phyloP scores from a whole-genome alignment of 176 grass and related monocot species.

The Triticum urartu region DNA sequence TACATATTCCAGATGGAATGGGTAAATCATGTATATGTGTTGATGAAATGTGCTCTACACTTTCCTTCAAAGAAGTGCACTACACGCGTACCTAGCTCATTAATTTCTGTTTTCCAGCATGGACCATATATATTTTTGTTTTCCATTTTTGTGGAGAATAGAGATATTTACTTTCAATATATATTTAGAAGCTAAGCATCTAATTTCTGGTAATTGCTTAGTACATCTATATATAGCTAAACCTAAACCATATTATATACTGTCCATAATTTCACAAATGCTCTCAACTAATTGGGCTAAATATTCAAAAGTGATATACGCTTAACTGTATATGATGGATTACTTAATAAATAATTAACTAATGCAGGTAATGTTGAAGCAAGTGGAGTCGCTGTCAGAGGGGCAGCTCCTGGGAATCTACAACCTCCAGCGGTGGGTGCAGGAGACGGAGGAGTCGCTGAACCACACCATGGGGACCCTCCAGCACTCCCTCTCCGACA shows the following conservation, averaged over 20 bases:
- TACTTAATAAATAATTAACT: neutral
- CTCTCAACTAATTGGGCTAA: neutral
- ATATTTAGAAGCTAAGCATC: neutral
- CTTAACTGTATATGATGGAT: neutral
- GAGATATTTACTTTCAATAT: neutral
- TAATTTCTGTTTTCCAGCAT: neutral
- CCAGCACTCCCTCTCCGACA: conserved; percentile 52
- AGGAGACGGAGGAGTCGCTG: conserved; percentile 58
- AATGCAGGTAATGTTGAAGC: conserved; percentile 38
- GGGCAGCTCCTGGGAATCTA: conserved; percentile 62
- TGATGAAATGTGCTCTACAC: neutral
- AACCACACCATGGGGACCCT: conserved; percentile 40
- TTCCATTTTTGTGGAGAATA: neutral
- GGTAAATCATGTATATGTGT: conserved; percentile 10
- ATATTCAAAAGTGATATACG: neutral
- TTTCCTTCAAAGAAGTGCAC: neutral
- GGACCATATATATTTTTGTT: neutral
- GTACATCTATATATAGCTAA: neutral
- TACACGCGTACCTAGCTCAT: neutral
- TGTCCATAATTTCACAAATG: neutral
- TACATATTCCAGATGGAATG: conserved; percentile 26
- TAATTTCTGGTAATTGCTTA: neutral
- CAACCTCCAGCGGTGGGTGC: conserved; percentile 55
- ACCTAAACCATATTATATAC: neutral
- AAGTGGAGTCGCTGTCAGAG: conserved; percentile 56